These are phyloP conservation scores for Tulasnella sp. DNA, from an alignment of 768 basidiomycete genomes.

Conservation along the genomic window DNA sequence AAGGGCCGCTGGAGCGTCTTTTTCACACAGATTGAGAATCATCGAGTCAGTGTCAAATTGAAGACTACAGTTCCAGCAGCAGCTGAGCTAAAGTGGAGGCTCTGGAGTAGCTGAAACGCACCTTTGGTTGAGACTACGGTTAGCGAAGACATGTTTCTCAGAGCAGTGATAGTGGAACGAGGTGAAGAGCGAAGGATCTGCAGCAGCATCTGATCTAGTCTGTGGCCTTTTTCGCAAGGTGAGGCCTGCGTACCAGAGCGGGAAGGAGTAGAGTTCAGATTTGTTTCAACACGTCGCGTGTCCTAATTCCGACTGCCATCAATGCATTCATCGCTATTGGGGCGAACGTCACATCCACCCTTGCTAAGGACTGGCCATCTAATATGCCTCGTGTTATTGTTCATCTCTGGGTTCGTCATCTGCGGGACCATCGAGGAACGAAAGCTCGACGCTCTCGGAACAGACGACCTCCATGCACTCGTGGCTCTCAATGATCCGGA, in stretches of 20 bases:
- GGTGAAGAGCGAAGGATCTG: too few species aligned
- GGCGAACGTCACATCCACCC: neutral
- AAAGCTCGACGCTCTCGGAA: constrained; percentile 17
- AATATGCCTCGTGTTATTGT: neutral
- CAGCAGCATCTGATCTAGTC: too few species aligned
- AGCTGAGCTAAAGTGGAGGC: too few species aligned
- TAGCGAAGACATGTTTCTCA: constrained; percentile 1
- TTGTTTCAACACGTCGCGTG: neutral
- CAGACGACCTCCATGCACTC: constrained; percentile 39
- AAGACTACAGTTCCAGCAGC: too few species aligned
- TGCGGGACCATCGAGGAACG: constrained; percentile 10
- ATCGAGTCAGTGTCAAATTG: neutral
- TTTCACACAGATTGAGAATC: neutral
- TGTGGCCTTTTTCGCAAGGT: too few species aligned
- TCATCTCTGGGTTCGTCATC: neutral
- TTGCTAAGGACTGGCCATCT: neutral
- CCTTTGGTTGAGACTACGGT: neutral
- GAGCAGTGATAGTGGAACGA: neutral
- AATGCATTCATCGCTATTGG: neutral
- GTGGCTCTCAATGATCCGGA: constrained; percentile 49
- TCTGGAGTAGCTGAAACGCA: neutral
- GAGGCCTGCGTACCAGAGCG: too few species aligned
- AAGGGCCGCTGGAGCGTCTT: constrained; percentile 67
- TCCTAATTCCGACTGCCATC: neutral
- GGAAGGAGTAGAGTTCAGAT: too few species aligned